Percentiles rank a stretch among this genome's conserved stretches.
These are phyloP conservation scores for Coniochaeta pulveracea DNA, from an alignment of 2,329 filamentous ascomycete genomes.

Conservation along the genomic window DNA sequence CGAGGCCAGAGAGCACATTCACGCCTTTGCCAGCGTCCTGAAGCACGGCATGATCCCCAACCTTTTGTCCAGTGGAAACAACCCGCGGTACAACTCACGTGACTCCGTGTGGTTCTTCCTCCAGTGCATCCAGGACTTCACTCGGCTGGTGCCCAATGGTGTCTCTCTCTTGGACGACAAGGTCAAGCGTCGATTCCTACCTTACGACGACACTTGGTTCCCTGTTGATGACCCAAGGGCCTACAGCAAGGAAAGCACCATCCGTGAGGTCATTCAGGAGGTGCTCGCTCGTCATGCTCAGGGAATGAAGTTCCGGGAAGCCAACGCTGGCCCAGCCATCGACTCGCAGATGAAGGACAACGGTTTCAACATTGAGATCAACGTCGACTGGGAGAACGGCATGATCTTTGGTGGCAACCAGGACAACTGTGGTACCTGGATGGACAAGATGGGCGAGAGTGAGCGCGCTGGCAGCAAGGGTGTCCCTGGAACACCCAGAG, in stretches of 20 bases:
- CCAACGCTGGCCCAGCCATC: slow-evolving; percentile 79
- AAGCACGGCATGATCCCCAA: slow-evolving; percentile 99
- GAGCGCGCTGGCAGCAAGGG: slow-evolving; percentile 84
- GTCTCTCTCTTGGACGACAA: slow-evolving; percentile 61
- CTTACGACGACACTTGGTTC: slow-evolving; percentile 96
- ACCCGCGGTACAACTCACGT: slow-evolving; percentile 86
- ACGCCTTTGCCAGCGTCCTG: slow-evolving; percentile 87
- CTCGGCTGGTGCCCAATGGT: slow-evolving; percentile 69
- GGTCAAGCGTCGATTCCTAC: slow-evolving; percentile 76
- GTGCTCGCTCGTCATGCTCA: slow-evolving; percentile 82
- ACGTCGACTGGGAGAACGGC: slow-evolving; percentile 83
- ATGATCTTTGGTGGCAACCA: slow-evolving; percentile 93
- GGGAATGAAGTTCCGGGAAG: slow-evolving; percentile 86
- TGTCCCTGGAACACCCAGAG: slow-evolving; percentile 88
- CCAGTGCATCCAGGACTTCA: slow-evolving; percentile 91
- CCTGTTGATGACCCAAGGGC: slow-evolving; percentile 67
- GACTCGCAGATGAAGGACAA: slow-evolving; percentile 89
- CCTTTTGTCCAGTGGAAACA: slow-evolving; percentile 71
- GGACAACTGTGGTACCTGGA: slow-evolving; percentile 95
- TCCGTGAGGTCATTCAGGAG: slow-evolving; percentile 88
- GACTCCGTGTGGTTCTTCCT: slow-evolving; percentile 98
- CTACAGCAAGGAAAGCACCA: slow-evolving; percentile 72
- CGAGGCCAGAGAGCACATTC: slow-evolving; percentile 87
- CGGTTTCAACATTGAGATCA: slow-evolving; percentile 85
- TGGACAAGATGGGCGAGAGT: slow-evolving; percentile 99